Evolutionary conservation across 1,284 basidiomycete species (phyloP), one percentile per base, ranked within the genome.

Genomic region (Pseudozyma thailandica): DNA sequence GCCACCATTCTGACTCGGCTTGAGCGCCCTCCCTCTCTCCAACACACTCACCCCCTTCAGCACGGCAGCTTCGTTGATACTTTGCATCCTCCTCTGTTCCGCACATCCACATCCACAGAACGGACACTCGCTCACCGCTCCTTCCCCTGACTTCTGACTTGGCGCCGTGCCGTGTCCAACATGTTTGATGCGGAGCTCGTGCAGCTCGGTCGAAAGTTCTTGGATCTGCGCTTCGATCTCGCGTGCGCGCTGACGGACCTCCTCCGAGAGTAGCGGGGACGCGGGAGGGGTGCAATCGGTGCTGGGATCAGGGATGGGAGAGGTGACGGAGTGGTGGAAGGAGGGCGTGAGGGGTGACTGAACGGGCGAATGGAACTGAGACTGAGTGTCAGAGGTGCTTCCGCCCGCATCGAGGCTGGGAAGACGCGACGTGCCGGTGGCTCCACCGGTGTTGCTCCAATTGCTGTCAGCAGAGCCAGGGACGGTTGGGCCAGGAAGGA

Each of bases 41-140:
- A 77, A 51, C 23, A 74, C 70, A 39, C 72, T 72, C 57, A 74
- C 43, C 3, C 75, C 75, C 48, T 74, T 74, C 6, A 77, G 51
- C 41, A 77, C 60, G 9, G 75, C 75, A 10, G 66, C 72, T 37
- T 74, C 75, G 50, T 77, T 77, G 45, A 77, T 57, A 41, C 69
- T 70, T 47, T 77, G 72, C 61, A 69, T 35, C 15, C 75, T 25
- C 1, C 72, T 50, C 55, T 77, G 72, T 43, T 77, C 75, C 0
- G 69, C 72, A 18, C 75, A 77, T 42, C 57, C 56, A 30, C 75
- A 77, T 10, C 75, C 72, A 49, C 75, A 77, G 33, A 31, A 37
- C 4, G 69, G 53, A 26, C 75, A 77, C 12, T 51, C 35, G 18
- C 45, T 50, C 0, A 56, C 43, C 2, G 23, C 35, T 8, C 23